These are phyloP conservation scores for Punica granatum DNA, from an alignment of 345 rosid species.

Conservation along the genomic window DNA sequence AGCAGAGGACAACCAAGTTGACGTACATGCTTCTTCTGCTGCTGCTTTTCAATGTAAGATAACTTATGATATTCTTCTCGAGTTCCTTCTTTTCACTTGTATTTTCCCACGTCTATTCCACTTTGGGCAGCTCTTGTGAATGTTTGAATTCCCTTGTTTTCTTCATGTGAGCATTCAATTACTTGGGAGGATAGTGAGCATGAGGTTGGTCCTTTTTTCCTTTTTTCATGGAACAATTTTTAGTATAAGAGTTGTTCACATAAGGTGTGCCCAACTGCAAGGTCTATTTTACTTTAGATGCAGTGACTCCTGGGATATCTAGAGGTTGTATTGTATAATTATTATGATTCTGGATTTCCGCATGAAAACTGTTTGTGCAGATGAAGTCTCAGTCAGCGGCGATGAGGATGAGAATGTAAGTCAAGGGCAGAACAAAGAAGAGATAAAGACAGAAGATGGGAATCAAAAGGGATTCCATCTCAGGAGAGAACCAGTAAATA, in stretches of 20 bases:
- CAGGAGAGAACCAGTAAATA: not conserved
- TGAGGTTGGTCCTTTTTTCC: not conserved
- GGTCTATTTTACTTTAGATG: too few relatives aligned
- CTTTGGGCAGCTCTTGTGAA: not conserved
- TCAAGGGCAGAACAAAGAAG: not conserved
- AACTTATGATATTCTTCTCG: not conserved
- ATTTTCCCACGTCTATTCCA: not conserved
- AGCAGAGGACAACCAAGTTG: not conserved
- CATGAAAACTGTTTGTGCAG: not conserved
- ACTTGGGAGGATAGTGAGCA: not conserved
- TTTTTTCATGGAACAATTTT: not conserved
- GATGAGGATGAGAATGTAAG: not conserved
- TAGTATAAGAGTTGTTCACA: not conserved
- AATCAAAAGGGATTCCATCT: not conserved
- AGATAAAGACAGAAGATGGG: not conserved
- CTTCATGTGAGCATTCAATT: not conserved
- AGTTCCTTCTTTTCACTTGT: not conserved
- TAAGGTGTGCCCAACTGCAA: not conserved
- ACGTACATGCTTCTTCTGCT: not conserved
- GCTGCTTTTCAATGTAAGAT: not conserved
- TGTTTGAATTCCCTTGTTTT: not conserved
- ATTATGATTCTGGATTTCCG: not conserved
- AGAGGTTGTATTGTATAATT: too few relatives aligned
- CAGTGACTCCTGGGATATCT: not conserved
- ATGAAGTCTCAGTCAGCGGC: not conserved